phyloP scores from a whole-genome alignment of 768 basidiomycete species.

The Russula dissimulans region DNA sequence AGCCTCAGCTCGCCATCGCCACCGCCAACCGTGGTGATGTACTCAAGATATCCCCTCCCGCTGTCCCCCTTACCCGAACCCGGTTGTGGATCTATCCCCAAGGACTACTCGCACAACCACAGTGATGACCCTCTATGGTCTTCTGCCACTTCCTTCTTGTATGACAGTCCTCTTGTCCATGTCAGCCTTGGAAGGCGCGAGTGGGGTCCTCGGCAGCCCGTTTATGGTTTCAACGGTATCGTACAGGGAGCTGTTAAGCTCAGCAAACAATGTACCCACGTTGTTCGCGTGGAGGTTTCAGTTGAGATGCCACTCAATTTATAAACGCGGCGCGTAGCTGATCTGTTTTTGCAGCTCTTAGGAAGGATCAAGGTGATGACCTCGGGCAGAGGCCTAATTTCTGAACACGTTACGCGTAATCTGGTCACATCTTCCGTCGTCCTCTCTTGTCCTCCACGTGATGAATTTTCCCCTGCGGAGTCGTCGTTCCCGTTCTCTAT shows the following conservation, averaged over 20 bases:
- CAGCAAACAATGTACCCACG: constrained; percentile 29
- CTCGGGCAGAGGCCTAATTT: constrained; percentile 24
- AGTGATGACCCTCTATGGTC: neutral
- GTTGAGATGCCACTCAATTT: constrained; percentile 21
- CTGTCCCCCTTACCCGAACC: too few species aligned
- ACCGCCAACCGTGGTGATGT: too few species aligned
- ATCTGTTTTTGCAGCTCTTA: constrained; percentile 27
- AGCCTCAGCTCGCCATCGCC: too few species aligned
- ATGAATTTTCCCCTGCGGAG: constrained; percentile 9
- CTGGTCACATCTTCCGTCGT: neutral
- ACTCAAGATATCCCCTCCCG: too few species aligned
- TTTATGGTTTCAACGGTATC: constrained; percentile 34
- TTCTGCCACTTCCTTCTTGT: constrained; percentile 18
- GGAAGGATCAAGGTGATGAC: constrained; percentile 30
- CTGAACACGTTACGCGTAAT: constrained; percentile 2
- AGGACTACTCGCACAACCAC: too few species aligned
- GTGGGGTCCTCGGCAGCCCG: constrained; percentile 32
- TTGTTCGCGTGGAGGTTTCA: constrained; percentile 31
- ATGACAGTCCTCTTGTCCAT: constrained; percentile 32
- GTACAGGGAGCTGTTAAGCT: constrained; percentile 34
- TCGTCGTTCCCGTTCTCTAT: constrained; percentile 28
- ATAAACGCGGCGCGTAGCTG: neutral
- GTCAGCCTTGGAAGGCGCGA: constrained; percentile 34
- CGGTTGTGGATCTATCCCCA: neutral
- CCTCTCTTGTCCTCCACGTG: constrained; percentile 7